Base-by-base conservation (phyloP, 2,329 filamentous ascomycete species). In the Berkeleyomyces basicola region DNA sequence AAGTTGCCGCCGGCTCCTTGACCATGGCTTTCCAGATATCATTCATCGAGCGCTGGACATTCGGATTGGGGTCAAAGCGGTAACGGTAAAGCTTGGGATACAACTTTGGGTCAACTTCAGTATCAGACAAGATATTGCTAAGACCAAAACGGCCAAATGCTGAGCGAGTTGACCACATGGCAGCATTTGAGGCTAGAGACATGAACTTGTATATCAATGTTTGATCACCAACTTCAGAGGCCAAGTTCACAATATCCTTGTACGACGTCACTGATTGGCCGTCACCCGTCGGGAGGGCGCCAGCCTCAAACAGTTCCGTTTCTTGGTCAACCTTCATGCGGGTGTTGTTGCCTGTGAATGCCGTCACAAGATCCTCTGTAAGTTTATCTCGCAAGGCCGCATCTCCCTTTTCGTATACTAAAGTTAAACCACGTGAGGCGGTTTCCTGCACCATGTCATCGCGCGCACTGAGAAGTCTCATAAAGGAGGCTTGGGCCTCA, bases 161-260 rank as follows among this genome's bases (percentile, higher is more conserved):
- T 0, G 93, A 95, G 59, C 93, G 83, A n/a, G 90, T 95, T 1
- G 90, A 92, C 93, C 93, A 99, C 14, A 95, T 95, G 0, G 91
- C 90, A 58, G 95, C 95, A 69, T 96, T 96, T 1, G 90, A 90
- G 2, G 93, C 93, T 67, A 99, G 79, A 0, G 91, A 92, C 93
- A 99, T 99, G 75, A 99, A 97, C 65, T 91, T 90, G 76, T 99
- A 99, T 0, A 97, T 88, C n/a, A 99, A 78, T 68, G 88, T 91
- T 64, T 93, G 92, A 69, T 99, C 92, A 9, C 93, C 93, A 42
- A 96, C 91, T 74, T 99, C 93, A 51, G 92, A 89, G n/a, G 93
- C 93, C 58, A 99, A 78, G 67, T 91, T 93, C 72, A 99, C 88
- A 67, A 99, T 97, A 70, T 99, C 93, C 71, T 95, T 96, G 76